Percentiles rank a stretch among this genome's conserved stretches.
Conservation (phyloP, 2,329 filamentous ascomycete genomes). For the Ploettnerulaceae sp. region DNA sequence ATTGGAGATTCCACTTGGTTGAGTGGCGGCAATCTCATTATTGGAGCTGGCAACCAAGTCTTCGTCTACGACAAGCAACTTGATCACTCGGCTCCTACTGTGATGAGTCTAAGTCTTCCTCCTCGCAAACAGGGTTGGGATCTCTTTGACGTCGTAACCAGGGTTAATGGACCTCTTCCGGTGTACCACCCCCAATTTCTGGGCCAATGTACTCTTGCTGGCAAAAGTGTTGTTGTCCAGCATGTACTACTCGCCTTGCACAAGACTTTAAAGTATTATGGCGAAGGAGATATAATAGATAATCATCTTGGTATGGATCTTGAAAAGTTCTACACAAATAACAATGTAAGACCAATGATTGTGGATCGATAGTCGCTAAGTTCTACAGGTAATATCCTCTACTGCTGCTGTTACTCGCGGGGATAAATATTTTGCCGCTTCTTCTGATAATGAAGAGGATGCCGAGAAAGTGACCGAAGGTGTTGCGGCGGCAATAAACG, state of each 20-base stretch:
- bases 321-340: slow-evolving; percentile 51
- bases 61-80: slow-evolving; percentile 80
- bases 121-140: slow-evolving; percentile 40
- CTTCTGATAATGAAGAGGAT: slow-evolving; percentile 47
- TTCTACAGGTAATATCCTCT: slow-evolving; percentile 19
- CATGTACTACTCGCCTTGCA: slow-evolving; percentile 67
- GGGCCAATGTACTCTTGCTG: slow-evolving; percentile 77
- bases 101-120: slow-evolving; percentile 27
- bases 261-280: slow-evolving; percentile 74
- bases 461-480: slow-evolving; percentile 66
- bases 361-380: slow-evolving; percentile 12
- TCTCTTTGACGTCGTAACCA: slow-evolving; percentile 75
- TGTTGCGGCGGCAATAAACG: slow-evolving; percentile 64
- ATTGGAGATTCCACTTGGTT: slow-evolving; percentile 95
- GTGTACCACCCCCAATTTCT: slow-evolving; percentile 91
- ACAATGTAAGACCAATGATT: slow-evolving; percentile 24
- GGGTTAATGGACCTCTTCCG: slow-evolving; percentile 81
- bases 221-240: slow-evolving; percentile 68
- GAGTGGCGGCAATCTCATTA: slow-evolving; percentile 74
- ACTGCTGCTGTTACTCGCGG: slow-evolving; percentile 21
- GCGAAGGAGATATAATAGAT: slow-evolving; percentile 75
- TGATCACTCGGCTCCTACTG: slow-evolving; percentile 43
- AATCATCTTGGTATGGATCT: slow-evolving; percentile 64
- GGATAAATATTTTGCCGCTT: slow-evolving; percentile 43
- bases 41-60: slow-evolving; percentile 87